These are phyloP conservation scores for Panellus pusillus DNA, from an alignment of 768 basidiomycete genomes.

Conservation along the genomic window DNA sequence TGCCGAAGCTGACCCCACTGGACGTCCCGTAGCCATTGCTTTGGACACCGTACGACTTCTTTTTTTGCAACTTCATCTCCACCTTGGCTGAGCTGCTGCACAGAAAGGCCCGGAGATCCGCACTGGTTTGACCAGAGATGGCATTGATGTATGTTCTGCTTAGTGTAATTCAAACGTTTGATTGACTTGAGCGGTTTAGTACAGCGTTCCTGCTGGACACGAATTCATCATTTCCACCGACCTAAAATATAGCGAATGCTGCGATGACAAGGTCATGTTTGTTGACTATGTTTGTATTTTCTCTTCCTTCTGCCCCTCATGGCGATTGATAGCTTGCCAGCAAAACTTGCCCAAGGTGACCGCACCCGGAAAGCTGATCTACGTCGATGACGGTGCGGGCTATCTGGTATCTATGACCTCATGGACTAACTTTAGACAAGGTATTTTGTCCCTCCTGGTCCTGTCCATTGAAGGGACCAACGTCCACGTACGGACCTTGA, in stretches of 20 bases:
- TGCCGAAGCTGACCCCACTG: constrained; percentile 58
- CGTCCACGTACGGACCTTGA: constrained; percentile 82
- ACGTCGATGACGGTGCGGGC: constrained; percentile 86
- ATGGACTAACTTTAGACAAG: constrained; percentile 30
- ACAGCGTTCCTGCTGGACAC: constrained; percentile 85
- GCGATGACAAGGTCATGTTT: constrained; percentile 84
- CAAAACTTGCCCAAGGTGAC: constrained; percentile 94
- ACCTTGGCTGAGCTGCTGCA: constrained; percentile 3
- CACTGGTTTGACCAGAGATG: constrained; percentile 88
- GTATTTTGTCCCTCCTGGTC: constrained; percentile 91
- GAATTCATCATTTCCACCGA: constrained; percentile 92
- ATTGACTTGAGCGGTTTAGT: constrained; percentile 19
- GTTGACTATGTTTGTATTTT: constrained; percentile 82
- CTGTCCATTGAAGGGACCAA: constrained; percentile 80
- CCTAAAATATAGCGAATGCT: constrained; percentile 69
- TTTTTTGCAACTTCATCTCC: not conserved
- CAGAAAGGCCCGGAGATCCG: constrained; percentile 99
- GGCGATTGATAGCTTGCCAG: constrained; percentile 36
- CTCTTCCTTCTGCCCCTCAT: constrained; percentile 3
- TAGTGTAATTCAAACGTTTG: not conserved
- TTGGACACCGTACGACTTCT: constrained; percentile 80
- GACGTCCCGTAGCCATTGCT: constrained; percentile 95
- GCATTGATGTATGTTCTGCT: constrained; percentile 69
- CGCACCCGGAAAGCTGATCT: constrained; percentile 95
- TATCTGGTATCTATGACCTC: not conserved